phyloP scores from a whole-genome alignment of 1,139 yeast genomes.

The Keqinozyma sinolaborantium region DNA sequence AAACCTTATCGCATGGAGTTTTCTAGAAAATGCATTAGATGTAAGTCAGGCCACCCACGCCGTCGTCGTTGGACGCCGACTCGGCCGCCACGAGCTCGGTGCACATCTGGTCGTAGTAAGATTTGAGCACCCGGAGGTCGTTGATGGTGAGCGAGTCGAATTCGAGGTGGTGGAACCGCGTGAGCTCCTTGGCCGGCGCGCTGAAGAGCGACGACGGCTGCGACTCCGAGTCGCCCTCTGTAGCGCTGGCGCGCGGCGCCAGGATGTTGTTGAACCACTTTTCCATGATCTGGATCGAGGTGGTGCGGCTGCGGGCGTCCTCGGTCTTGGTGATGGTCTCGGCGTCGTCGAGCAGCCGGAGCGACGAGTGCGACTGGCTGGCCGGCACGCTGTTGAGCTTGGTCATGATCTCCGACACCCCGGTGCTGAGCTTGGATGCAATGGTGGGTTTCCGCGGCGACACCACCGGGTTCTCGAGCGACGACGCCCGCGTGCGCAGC shows the following conservation, averaged over 20 bases:
- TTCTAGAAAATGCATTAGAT: conserved; percentile 10
- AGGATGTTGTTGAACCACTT: conserved; percentile 40
- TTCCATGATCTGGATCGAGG: conserved; percentile 44
- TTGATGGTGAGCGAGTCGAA: conserved; percentile 35
- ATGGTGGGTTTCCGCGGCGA: conserved; percentile 29
- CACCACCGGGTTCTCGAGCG: conserved; percentile 20
- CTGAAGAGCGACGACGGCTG: conserved; percentile 15
- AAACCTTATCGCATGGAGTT: conserved; percentile 6
- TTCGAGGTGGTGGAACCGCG: conserved; percentile 29
- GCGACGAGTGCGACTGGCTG: conserved; percentile 1
- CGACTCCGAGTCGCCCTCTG: conserved; percentile 10
- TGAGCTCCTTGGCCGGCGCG: conserved; percentile 23
- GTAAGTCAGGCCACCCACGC: conserved; percentile 4
- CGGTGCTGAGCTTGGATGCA: conserved; percentile 37
- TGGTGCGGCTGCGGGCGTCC: conserved; percentile 28
- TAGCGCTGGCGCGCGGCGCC: conserved; percentile 6
- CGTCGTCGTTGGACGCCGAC: conserved; percentile 12
- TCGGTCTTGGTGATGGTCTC: conserved; percentile 17
- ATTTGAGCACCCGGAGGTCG: conserved; percentile 32
- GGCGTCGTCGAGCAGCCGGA: conserved; percentile 3
- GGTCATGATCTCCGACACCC: conserved; percentile 43
- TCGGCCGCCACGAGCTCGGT: conserved; percentile 13
- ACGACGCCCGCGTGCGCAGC: conserved; percentile 36
- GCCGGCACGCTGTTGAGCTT: conserved; percentile 23
- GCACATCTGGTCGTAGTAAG: conserved; percentile 38